A percentile compares a stretch with the other conserved stretches of the same genome.
Evolutionary conservation across 768 basidiomycete species (phyloP).

Genomic region (Hirschioporus abietinus): DNA sequence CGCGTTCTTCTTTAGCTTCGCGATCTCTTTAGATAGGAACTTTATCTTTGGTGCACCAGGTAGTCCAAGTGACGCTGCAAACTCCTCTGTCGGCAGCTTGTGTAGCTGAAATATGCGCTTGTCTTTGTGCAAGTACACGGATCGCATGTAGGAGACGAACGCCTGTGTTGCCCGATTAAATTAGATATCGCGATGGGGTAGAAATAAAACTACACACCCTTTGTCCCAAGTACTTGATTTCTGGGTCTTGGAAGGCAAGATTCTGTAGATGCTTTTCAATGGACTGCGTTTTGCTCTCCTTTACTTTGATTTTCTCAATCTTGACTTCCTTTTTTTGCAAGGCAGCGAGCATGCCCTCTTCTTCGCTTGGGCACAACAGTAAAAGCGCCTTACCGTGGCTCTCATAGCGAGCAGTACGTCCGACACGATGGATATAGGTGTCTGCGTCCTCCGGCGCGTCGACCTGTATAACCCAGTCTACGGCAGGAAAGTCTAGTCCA

Average conservation of each 20-base stretch:
- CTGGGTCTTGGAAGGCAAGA: conserved; percentile 89
- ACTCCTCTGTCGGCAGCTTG: conserved; percentile 76
- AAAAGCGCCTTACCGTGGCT: conserved; percentile 82
- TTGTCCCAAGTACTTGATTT: conserved; percentile 96
- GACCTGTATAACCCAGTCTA: conserved; percentile 95
- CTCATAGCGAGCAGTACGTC: conserved; percentile 91
- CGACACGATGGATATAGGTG: conserved; percentile 96
- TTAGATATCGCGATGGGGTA: background rate
- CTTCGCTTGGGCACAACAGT: conserved; percentile 84
- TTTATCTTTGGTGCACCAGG: conserved; percentile 96
- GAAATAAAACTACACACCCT: conserved; percentile 46
- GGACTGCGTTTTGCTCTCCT: conserved; percentile 77
- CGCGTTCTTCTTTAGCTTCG: conserved; percentile 74
- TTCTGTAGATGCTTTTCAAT: conserved; percentile 88
- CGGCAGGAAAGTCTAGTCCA: conserved; percentile 91
- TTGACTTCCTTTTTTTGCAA: conserved; percentile 68
- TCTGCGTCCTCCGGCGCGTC: conserved; percentile 97
- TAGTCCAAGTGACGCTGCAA: conserved; percentile 85
- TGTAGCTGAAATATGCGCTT: conserved; percentile 87
- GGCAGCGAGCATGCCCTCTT: conserved; percentile 78
- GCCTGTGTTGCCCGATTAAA: conserved; percentile 45
- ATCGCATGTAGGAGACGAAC: conserved; percentile 93
- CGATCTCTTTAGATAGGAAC: conserved; percentile 62
- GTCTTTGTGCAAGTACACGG: conserved; percentile 89
- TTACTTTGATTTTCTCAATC: conserved; percentile 80